Evolutionary conservation across 352 stramenopile species (phyloP).

Genomic region (Globisporangium viniferum): DNA sequence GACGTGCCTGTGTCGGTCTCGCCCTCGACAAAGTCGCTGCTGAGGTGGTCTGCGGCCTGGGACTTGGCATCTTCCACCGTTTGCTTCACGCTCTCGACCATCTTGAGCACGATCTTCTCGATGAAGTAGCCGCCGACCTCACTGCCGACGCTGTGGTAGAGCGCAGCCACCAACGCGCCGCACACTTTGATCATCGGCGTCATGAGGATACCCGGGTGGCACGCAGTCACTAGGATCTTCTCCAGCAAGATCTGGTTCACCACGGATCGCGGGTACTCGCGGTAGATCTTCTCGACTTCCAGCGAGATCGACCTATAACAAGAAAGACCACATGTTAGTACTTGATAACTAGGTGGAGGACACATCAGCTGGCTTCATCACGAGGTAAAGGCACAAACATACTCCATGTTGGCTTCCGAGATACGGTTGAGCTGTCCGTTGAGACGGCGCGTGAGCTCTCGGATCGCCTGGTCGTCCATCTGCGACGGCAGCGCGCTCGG

Average conservation of each 20-base stretch:
- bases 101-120: slow-evolving; percentile 65
- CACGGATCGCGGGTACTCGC: slow-evolving; percentile 59
- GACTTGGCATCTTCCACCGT: slow-evolving; percentile 20
- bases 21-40: slow-evolving; percentile 11
- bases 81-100: slow-evolving; percentile 41
- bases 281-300: slow-evolving; percentile 83
- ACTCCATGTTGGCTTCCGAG: slow-evolving; percentile 90
- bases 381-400: neutral
- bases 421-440: slow-evolving; percentile 91
- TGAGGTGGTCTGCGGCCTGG: slow-evolving; percentile 14
- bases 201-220: slow-evolving; percentile 70
- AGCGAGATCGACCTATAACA: slow-evolving; percentile 49
- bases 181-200: slow-evolving; percentile 74
- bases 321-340: no score
- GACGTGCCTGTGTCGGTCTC: slow-evolving; percentile 37
- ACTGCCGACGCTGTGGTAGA: slow-evolving; percentile 77
- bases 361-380: neutral
- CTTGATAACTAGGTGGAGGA: no score
- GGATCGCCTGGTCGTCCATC: slow-evolving; percentile 72
- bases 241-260: slow-evolving; percentile 75
- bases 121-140: slow-evolving; percentile 82
- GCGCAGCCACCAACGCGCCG: slow-evolving; percentile 55
- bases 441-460: slow-evolving; percentile 67
- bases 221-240: slow-evolving; percentile 63
- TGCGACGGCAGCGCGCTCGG: slow-evolving; percentile 29